Evolutionary conservation across 2,329 filamentous ascomycete genomes (phyloP).

Genomic region (Neodidymelliopsis sp.): DNA sequence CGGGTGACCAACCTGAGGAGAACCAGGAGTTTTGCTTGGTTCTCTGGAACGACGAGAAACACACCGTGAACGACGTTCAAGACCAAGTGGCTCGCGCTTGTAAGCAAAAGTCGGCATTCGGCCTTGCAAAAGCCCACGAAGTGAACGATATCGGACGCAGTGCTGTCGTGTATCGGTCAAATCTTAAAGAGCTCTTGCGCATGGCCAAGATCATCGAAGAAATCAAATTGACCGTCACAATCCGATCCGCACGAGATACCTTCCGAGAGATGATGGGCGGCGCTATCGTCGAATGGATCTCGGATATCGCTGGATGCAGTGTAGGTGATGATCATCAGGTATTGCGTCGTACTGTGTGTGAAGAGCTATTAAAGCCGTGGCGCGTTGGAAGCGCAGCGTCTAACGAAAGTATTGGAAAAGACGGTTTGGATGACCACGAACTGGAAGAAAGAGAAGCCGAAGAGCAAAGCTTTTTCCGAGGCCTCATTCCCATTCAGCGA

Average conservation of each 20-base stretch:
- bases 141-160: conserved; percentile 88
- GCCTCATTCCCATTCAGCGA: conserved; percentile 36
- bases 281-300: conserved; percentile 95
- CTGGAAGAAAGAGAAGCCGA: conserved; percentile 61
- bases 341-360: conserved; percentile 82
- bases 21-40: conserved; percentile 82
- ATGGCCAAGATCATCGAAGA: conserved; percentile 91
- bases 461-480: conserved; percentile 39
- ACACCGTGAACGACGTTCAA: conserved; percentile 89
- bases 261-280: conserved; percentile 99
- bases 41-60: conserved; percentile 98
- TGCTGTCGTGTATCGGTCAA: conserved; percentile 77
- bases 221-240: conserved; percentile 94
- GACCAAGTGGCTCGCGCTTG: conserved; percentile 92
- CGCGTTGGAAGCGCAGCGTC: conserved; percentile 81
- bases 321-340: conserved; percentile 82
- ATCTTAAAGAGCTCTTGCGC: conserved; percentile 74
- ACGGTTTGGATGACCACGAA: conserved; percentile 84
- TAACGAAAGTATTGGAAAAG: conserved; percentile 78
- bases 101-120: conserved; percentile 72
- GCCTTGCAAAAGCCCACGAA: conserved; percentile 79
- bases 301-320: conserved; percentile 88
- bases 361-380: conserved; percentile 91
- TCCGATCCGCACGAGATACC: conserved; percentile 90
- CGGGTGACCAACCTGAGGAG: conserved; percentile 66